Evolutionary conservation across 148 eudicot species (phyloP), one percentile per base, ranked within the genome.

Genomic region (Rhododendron henanense): DNA sequence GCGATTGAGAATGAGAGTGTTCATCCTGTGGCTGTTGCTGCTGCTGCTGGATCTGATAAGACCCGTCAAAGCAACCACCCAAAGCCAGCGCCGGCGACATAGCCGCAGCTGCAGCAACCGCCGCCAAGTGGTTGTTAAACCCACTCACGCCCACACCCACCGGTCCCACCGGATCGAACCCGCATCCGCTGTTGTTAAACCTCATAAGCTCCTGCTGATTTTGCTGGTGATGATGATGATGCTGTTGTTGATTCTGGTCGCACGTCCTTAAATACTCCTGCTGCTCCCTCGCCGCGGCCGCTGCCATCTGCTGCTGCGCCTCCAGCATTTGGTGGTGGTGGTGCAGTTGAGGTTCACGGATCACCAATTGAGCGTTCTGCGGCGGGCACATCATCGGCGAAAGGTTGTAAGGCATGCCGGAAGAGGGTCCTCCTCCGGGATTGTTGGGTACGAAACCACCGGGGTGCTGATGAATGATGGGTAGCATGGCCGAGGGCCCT

Each of bases 401-500:
- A 91, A 90, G 35, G 84, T 86, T 89, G 47, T 92, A 92, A 0
- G 87, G 89, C 76, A 87, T 82, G 82, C 45, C 16, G 23, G 18
- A 57, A 57, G 57, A 48, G 19, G 57, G 3, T 53, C 18, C 51
- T 48, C 51, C 83, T 78, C 2, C 86, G 86, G 21, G 87, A 86
- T 48, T 81, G 89, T 59, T 65, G 87, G 73, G 88, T 59, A 25
- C 7, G 21, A 85, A 88, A 71, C 63, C 88, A 1, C 6, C 61
- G 4, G 89, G 81, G 61, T 55, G 59, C 5, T 90, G 87, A 44
- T 85, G 92, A 37, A 90, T 53, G 39, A 94, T 87, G 4, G 95
- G 92, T 45, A 89, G 18, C 90, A 93, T 88, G 0, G 97, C 95
- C 0, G 93, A 84, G 1, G 94, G 95, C 0, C 96, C 97, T 15